A percentile compares a stretch with the other conserved stretches of the same genome.
These are phyloP conservation scores for Tetrapisispora iriomotensis DNA, from an alignment of 805 yeast species.

Conservation along the genomic window DNA sequence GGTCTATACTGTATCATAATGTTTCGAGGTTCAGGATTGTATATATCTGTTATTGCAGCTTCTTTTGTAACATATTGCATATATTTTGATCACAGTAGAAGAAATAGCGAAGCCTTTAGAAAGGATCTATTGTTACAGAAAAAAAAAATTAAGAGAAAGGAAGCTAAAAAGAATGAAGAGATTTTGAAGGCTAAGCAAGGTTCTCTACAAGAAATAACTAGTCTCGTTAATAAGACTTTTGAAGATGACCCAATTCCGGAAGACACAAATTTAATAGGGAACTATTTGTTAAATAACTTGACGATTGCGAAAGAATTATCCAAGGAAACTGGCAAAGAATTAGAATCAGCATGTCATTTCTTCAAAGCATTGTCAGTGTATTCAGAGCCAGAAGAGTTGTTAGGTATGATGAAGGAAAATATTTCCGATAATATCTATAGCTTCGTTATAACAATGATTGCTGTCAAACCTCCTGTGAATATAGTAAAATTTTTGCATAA, in stretches of 20 bases:
- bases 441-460: constrained; percentile 74
- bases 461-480: constrained; percentile 74
- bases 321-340: constrained; percentile 49
- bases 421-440: constrained; percentile 74
- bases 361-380: constrained; percentile 86
- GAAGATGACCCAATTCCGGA: constrained; percentile 63
- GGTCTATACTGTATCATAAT: too few species aligned
- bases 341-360: constrained; percentile 77
- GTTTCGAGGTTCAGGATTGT: not conserved
- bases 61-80: constrained; percentile 64
- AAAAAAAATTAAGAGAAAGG: constrained; percentile 43
- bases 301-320: constrained; percentile 75
- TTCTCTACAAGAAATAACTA: constrained; percentile 49
- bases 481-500: constrained; percentile 55
- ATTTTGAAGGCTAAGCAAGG: constrained; percentile 50
- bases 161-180: constrained; percentile 45
- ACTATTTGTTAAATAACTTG: constrained; percentile 69
- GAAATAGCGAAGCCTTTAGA: constrained; percentile 76
- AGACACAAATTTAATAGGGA: constrained; percentile 57
- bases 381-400: constrained; percentile 85
- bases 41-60: constrained; percentile 32
- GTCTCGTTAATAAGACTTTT: constrained; percentile 52
- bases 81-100: constrained; percentile 89
- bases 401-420: constrained; percentile 77
- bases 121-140: constrained; percentile 39